Base-by-base conservation (phyloP, 306 rosid genomes). In the Echinosophora koreensis region DNA sequence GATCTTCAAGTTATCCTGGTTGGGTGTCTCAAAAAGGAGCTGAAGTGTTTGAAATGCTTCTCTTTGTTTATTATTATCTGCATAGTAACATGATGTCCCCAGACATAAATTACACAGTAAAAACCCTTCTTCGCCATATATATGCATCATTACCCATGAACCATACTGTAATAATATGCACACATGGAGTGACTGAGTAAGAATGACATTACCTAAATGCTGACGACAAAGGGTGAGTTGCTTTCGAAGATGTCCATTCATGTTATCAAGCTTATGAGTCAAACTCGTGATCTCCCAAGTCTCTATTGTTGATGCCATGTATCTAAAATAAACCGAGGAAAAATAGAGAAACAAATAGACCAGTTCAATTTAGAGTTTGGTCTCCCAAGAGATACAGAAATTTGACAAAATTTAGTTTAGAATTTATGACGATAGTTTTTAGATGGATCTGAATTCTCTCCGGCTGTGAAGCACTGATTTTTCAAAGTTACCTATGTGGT, bases 221-320 rank as follows among this genome's bases (percentile, higher is more conserved):
- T 35, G 77, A 18, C 50, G 69, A 71, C 92, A 89, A 69, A 77
- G 79, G 62, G 34, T 16, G 56, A 91, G 87, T 62, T 80, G 86
- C 63, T 76, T 80, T 28, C 50, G 75, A 65, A 94, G 92, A 82
- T 89, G 91, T 52, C 82, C 71, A 58, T 77, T 75, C 47, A 94
- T 79, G 68, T 30, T 85, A 44, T 81, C 84, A 4, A 90, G 84
- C 86, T 86, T 90, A 63, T 90, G 90, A 1, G 88, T 81, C 91
- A 89, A 81, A 44, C 90, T 89, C 0, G 97, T 82, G 39, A 90
- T 81, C 66, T 94, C 97, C 97, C 98, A 94, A 6, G 88, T 35
- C 66, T 91, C 95, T 28, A 72, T 80, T 69, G 85, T 46, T 75
- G 87, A 80, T 76, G 61, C 58, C 46, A 76, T 5, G 10, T 77